These are phyloP conservation scores for Coemansia sp. DNA, from an alignment of 192 early-diverging fungal genomes.

Conservation along the genomic window DNA sequence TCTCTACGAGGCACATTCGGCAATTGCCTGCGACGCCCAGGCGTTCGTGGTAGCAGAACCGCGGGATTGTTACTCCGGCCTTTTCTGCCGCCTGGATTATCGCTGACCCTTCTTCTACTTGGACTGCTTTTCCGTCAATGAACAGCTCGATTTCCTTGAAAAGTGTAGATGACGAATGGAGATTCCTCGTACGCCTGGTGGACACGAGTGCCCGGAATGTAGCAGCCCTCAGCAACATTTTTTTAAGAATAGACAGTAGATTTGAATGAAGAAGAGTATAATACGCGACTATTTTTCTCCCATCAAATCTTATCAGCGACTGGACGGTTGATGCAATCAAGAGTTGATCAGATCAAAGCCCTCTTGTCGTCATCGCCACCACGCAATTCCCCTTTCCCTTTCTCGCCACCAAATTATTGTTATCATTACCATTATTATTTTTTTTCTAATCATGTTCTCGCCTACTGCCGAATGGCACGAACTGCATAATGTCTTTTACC, in stretches of 20 bases:
- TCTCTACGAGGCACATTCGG: conserved; percentile 98
- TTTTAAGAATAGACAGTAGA: too few relatives aligned
- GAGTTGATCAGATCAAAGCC: too few relatives aligned
- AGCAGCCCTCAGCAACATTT: too few relatives aligned
- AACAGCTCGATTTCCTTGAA: conserved; percentile 82
- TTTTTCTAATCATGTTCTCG: neutral
- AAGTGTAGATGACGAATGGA: conserved; percentile 11
- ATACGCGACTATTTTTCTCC: too few relatives aligned
- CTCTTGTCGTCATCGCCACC: neutral
- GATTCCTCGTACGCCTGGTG: too few relatives aligned
- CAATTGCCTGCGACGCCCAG: conserved; percentile 98
- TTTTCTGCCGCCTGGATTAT: conserved; percentile 98
- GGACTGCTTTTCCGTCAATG: conserved; percentile 86
- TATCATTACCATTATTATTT: neutral
- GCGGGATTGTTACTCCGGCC: conserved; percentile 75
- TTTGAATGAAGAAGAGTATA: too few relatives aligned
- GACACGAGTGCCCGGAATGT: too few relatives aligned
- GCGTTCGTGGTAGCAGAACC: conserved; percentile 85
- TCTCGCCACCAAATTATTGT: neutral
- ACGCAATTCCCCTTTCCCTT: neutral
- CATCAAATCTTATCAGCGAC: too few relatives aligned
- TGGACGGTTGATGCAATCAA: too few relatives aligned
- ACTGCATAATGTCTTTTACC: conserved; percentile 50
- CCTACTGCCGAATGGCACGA: conserved; percentile 47
- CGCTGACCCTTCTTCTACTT: conserved; percentile 87